A percentile compares a stretch with the other conserved stretches of the same genome.
Evolutionary conservation across 805 yeast species (phyloP).

Genomic region (Metschnikowia matae): DNA sequence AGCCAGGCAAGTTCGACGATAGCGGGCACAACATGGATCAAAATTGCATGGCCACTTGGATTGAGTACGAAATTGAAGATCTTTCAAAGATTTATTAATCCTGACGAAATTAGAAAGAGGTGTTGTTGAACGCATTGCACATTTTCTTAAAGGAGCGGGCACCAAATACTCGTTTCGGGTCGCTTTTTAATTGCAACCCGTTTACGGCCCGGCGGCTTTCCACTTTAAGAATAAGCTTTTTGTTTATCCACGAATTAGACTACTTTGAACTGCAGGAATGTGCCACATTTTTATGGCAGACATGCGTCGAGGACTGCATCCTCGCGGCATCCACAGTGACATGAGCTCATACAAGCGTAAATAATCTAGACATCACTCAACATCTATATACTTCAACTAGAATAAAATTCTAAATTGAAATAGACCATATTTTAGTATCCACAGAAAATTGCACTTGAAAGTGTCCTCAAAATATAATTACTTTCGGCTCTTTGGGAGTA

Average conservation of each 20-base stretch:
- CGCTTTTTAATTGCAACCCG: background rate
- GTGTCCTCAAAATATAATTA: background rate
- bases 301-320: background rate
- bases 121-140: background rate
- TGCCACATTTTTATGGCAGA: constrained; percentile 1
- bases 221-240: background rate
- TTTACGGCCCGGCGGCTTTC: background rate
- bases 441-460: background rate
- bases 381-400: too few relatives aligned
- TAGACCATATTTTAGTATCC: background rate
- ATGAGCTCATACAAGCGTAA: background rate
- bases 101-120: background rate
- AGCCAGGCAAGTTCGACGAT: constrained; percentile 50
- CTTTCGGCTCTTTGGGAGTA: background rate
- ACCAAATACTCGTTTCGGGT: background rate
- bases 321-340: constrained; percentile 1
- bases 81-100: constrained; percentile 9
- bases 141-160: background rate
- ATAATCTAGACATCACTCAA: background rate
- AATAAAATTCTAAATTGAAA: background rate
- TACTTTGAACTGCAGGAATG: background rate
- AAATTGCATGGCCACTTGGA: constrained; percentile 75
- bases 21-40: constrained; percentile 55
- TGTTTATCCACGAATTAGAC: background rate
- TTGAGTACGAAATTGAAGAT: constrained; percentile 35